A percentile compares a stretch with the other conserved stretches of the same genome.
Evolutionary conservation across 306 rosid species (phyloP).

Genomic region (Cucurbita maxima): DNA sequence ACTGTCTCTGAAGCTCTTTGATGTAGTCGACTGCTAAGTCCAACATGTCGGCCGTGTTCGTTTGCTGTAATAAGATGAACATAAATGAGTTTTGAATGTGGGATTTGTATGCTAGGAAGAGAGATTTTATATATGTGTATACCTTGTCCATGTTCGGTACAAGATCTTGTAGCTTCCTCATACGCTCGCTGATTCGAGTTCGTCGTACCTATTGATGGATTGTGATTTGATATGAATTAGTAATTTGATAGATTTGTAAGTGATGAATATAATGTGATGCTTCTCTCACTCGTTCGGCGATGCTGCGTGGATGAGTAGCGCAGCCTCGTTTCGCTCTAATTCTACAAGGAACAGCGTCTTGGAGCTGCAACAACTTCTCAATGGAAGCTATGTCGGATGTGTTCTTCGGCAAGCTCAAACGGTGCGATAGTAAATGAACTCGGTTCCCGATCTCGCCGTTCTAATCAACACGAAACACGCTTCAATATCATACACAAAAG

Average conservation of each 20-base stretch:
- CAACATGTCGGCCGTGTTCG: conserved; percentile 97
- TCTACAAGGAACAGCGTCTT: conserved; percentile 86
- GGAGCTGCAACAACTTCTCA: conserved; percentile 69
- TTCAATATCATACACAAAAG: not conserved
- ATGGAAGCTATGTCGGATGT: conserved; percentile 39
- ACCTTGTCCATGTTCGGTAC: conserved; percentile 99
- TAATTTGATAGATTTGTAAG: not conserved
- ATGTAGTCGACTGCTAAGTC: conserved; percentile 88
- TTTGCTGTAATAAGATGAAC: conserved; percentile 59
- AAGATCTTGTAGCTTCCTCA: conserved; percentile 88
- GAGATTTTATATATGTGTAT: not conserved
- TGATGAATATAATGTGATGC: not conserved
- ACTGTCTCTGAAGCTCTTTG: conserved; percentile 84
- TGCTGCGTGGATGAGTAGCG: conserved; percentile 97
- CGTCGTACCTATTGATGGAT: conserved; percentile 48
- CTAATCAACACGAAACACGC: conserved; percentile 19
- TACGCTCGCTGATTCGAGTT: conserved; percentile 87
- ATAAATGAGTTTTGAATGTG: not conserved
- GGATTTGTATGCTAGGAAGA: not conserved
- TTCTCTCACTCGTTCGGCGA: conserved; percentile 72
- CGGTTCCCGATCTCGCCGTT: conserved; percentile 46
- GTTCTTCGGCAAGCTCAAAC: conserved; percentile 65
- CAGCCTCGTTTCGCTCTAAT: conserved; percentile 92
- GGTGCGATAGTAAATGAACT: conserved; percentile 46
- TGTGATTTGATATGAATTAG: not conserved